Conservation (phyloP, 2,329 filamentous ascomycete genomes). For the Diaporthe eres region DNA sequence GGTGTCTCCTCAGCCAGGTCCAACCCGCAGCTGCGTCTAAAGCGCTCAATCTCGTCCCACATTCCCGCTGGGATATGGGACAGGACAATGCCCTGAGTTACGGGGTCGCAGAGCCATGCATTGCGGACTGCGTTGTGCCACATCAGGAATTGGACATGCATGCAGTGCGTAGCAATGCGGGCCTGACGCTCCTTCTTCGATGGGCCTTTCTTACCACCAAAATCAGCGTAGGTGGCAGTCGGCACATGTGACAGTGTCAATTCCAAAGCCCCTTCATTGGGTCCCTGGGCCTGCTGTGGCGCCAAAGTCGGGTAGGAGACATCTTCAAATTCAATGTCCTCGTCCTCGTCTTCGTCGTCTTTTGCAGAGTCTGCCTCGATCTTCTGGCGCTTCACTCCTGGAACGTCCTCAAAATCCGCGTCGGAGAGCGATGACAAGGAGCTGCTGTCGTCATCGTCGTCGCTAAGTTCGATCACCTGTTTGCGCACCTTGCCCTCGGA, state of each 20-base stretch:
- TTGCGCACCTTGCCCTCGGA: conserved; percentile 30
- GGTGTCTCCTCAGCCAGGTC: conserved; percentile 49
- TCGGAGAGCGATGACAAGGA: conserved; percentile 70
- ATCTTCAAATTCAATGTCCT: conserved; percentile 75
- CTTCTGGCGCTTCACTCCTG: conserved; percentile 55
- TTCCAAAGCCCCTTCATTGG: conserved; percentile 76
- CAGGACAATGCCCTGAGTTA: conserved; percentile 82
- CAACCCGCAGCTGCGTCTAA: conserved; percentile 78
- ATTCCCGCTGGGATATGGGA: conserved; percentile 78
- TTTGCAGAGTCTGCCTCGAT: conserved; percentile 47
- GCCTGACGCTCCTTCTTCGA: conserved; percentile 87
- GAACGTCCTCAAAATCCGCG: conserved; percentile 69
- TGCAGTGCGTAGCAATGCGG: conserved; percentile 83
- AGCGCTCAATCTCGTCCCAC: conserved; percentile 81
- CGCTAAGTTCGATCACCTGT: conserved; percentile 55
- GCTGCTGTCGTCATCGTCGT: conserved; percentile 55
- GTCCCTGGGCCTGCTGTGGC: conserved; percentile 57
- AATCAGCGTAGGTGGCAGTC: conserved; percentile 69
- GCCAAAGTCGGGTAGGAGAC: conserved; percentile 58
- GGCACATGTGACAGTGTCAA: conserved; percentile 71
- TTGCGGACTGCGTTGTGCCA: conserved; percentile 93
- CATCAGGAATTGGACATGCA: conserved; percentile 89
- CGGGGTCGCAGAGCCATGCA: conserved; percentile 83
- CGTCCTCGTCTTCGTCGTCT: conserved; percentile 67
- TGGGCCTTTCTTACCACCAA: conserved; percentile 83